Conservation (phyloP, 331 rosid species). For the Quercus phellos region DNA sequence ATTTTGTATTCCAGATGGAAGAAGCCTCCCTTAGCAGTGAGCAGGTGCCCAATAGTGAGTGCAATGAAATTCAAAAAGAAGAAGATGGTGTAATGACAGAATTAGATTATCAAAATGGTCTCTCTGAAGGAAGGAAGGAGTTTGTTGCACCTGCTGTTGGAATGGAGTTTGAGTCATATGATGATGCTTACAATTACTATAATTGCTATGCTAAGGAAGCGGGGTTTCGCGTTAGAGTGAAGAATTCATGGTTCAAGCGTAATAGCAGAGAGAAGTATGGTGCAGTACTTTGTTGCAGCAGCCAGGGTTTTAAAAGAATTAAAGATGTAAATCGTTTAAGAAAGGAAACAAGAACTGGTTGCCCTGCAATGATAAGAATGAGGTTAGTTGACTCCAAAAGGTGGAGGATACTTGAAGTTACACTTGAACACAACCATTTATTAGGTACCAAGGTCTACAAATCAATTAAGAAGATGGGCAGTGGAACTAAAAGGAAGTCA, state of each 20-base stretch:
- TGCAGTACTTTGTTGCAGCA: slow-evolving; percentile 95
- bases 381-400: slow-evolving; percentile 75
- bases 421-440: slow-evolving; percentile 81
- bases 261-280: slow-evolving; percentile 93
- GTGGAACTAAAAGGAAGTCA: slow-evolving; percentile 55
- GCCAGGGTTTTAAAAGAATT: slow-evolving; percentile 92
- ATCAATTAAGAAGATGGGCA: slow-evolving; percentile 56
- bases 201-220: slow-evolving; percentile 90
- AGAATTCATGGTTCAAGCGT: slow-evolving; percentile 94
- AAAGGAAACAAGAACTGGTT: slow-evolving; percentile 93
- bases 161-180: slow-evolving; percentile 93
- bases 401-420: slow-evolving; percentile 88
- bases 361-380: slow-evolving; percentile 98
- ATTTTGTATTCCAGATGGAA: slow-evolving; percentile 54
- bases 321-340: slow-evolving; percentile 83
- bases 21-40: slow-evolving; percentile 42
- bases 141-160: slow-evolving; percentile 84
- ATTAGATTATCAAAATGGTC: slow-evolving; percentile 48
- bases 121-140: slow-evolving; percentile 53
- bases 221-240: slow-evolving; percentile 92
- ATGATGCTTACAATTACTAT: slow-evolving; percentile 89
- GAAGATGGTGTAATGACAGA: slow-evolving; percentile 39
- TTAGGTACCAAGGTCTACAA: slow-evolving; percentile 61
- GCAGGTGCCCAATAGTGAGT: slow-evolving; percentile 46
- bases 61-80: slow-evolving; percentile 49